Evolutionary conservation across 2,329 filamentous ascomycete species (phyloP).

Genomic region (Parastagonospora avenae): DNA sequence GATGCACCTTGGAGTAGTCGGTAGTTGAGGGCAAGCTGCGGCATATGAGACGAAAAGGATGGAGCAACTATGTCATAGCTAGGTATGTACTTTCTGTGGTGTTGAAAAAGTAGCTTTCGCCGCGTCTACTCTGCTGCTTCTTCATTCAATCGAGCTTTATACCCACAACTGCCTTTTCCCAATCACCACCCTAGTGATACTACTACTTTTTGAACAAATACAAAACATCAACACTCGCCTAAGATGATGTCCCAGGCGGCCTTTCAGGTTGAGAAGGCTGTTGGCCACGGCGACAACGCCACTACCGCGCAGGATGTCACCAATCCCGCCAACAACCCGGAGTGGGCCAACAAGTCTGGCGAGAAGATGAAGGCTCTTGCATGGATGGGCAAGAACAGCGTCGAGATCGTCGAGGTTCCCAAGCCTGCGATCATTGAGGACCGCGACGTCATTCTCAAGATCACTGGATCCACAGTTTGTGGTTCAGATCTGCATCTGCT

Average conservation of each 20-base stretch:
- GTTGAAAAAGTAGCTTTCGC: conserved; percentile 21
- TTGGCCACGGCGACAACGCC: conserved; percentile 71
- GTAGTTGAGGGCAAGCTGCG: conserved; percentile 24
- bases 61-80: conserved; percentile 6
- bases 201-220: not conserved
- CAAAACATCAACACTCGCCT: conserved; percentile 14
- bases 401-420: conserved; percentile 71
- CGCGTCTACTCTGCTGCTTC: not conserved
- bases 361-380: conserved; percentile 79
- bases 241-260: conserved; percentile 60
- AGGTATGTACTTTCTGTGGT: conserved; percentile 8
- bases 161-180: not conserved
- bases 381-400: conserved; percentile 82
- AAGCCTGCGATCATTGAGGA: conserved; percentile 75
- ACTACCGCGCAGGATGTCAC: conserved; percentile 71
- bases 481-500: conserved; percentile 66
- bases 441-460: conserved; percentile 77
- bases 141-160: conserved; percentile 1
- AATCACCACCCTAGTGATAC: not conserved
- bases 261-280: conserved; percentile 65
- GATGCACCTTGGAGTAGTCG: conserved; percentile 16
- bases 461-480: conserved; percentile 70
- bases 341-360: conserved; percentile 51
- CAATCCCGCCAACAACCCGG: conserved; percentile 57
- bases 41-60: conserved; percentile 5